Evolutionary conservation across 2,329 filamentous ascomycete genomes (phyloP).

Genomic region (Paecilomyces sp.): DNA sequence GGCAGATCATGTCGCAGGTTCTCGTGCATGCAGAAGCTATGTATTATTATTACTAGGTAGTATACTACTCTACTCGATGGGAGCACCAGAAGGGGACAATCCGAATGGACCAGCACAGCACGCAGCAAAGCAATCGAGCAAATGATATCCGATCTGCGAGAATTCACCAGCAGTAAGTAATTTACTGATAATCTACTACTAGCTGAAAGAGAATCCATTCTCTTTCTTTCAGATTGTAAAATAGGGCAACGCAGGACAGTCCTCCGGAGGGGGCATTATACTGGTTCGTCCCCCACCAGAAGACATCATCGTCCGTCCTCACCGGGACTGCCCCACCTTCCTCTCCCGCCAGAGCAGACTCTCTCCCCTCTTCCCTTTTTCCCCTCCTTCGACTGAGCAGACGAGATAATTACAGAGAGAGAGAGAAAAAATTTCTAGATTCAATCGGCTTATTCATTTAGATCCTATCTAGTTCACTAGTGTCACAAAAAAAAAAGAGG

Average conservation of each 20-base stretch:
- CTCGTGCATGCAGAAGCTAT: background rate
- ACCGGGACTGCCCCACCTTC: background rate
- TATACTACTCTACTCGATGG: background rate
- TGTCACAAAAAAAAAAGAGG: background rate
- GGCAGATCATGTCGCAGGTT: background rate
- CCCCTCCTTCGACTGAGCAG: background rate
- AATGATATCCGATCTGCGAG: background rate
- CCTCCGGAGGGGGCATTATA: background rate
- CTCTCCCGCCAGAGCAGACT: background rate
- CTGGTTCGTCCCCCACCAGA: background rate
- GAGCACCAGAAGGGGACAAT: background rate
- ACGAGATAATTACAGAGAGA: no score
- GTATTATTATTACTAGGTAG: no score
- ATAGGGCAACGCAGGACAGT: background rate
- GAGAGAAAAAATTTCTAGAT: background rate
- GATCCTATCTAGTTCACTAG: background rate
- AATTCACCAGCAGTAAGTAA: background rate
- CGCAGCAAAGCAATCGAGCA: background rate
- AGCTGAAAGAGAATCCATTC: background rate
- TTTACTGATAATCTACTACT: no score
- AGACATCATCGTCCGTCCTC: background rate
- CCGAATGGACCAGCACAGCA: background rate
- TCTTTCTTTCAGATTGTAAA: background rate
- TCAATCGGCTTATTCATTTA: background rate
- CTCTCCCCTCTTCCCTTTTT: background rate